A percentile compares a stretch with the other conserved stretches of the same genome.
Evolutionary conservation across 805 yeast species (phyloP).

Genomic region (Danielia reshetovae): DNA sequence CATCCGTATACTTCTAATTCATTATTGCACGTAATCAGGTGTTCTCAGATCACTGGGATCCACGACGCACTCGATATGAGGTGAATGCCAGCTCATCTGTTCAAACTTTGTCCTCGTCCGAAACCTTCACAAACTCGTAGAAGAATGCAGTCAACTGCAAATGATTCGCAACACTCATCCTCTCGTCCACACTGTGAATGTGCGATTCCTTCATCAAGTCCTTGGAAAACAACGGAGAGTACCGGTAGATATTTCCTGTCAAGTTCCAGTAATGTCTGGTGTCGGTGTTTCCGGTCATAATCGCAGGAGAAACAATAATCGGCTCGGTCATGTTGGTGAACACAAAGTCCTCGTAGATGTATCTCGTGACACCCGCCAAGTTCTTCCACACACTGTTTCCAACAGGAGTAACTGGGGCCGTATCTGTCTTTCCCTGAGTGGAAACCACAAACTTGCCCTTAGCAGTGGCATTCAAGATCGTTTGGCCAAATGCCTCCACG

Average conservation of each 20-base stretch:
- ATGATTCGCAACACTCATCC: slow-evolving; percentile 26
- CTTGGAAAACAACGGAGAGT: slow-evolving; percentile 20
- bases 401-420: slow-evolving; percentile 52
- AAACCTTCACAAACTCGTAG: slow-evolving; percentile 30
- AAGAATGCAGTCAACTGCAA: slow-evolving; percentile 33
- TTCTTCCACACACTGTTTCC: slow-evolving; percentile 14
- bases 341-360: slow-evolving; percentile 17
- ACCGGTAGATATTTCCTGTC: slow-evolving; percentile 53
- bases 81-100: too few species aligned
- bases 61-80: too few species aligned
- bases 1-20: too few species aligned
- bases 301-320: slow-evolving; percentile 41
- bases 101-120: too few species aligned
- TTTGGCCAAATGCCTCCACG: slow-evolving; percentile 33
- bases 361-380: slow-evolving; percentile 17
- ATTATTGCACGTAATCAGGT: too few species aligned
- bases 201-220: slow-evolving; percentile 15
- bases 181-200: slow-evolving; percentile 37
- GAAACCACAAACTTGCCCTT: slow-evolving; percentile 42
- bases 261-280: slow-evolving; percentile 57
- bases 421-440: slow-evolving; percentile 28
- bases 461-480: slow-evolving; percentile 19
- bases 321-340: slow-evolving; percentile 27
- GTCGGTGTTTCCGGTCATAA: slow-evolving; percentile 61
- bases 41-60: too few species aligned